phyloP scores from a whole-genome alignment of 108 stramenopile genomes.

The Fragilaria crotonensis region DNA sequence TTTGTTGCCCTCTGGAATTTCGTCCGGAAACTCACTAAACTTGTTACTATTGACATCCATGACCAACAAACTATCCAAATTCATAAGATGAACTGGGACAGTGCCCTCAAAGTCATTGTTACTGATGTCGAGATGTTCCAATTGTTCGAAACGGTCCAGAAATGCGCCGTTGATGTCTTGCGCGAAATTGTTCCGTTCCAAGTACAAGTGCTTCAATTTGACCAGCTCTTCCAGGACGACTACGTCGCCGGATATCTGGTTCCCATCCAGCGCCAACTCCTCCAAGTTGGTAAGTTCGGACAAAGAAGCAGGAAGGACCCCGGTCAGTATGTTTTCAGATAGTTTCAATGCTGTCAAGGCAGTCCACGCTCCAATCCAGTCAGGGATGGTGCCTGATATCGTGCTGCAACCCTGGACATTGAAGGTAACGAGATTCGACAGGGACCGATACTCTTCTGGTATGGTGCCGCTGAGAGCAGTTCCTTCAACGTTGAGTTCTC shows the following conservation, averaged over 20 bases:
- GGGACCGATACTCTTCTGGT: not conserved
- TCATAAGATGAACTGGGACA: not conserved
- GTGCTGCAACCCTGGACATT: not conserved
- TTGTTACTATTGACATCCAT: not conserved
- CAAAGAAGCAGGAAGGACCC: slow-evolving; percentile 18
- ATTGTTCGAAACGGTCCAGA: slow-evolving; percentile 5
- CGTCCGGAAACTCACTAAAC: not conserved
- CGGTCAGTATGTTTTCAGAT: slow-evolving; percentile 16
- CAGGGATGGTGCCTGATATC: not conserved
- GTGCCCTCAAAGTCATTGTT: not conserved
- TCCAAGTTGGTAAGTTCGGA: slow-evolving; percentile 17
- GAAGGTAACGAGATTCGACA: not conserved
- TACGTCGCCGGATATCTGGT: slow-evolving; percentile 19
- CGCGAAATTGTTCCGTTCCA: not conserved
- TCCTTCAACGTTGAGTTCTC: not conserved
- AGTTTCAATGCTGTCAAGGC: not conserved
- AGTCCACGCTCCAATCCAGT: not conserved
- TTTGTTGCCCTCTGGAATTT: not conserved
- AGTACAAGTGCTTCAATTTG: not conserved
- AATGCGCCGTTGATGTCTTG: slow-evolving; percentile 6
- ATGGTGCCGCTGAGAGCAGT: not conserved
- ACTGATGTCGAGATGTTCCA: slow-evolving; percentile 8
- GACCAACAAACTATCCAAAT: not conserved
- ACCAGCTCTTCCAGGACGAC: not conserved
- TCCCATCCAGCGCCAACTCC: slow-evolving; percentile 26